Evolutionary conservation across 768 basidiomycete species (phyloP).

Genomic region (Termitomyces sp.): DNA sequence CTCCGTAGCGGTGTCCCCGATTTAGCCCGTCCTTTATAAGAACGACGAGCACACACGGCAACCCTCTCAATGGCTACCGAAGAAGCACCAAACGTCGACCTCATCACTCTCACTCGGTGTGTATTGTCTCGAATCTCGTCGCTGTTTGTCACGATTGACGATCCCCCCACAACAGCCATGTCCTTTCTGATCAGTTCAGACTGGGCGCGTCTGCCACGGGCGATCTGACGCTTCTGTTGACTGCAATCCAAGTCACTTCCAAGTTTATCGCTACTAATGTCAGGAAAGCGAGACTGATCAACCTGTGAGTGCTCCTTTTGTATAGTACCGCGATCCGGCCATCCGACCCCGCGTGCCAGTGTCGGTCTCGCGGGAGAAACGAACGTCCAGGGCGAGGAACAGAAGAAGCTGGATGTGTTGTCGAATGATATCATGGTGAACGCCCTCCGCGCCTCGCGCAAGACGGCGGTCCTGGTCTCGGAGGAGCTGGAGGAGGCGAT

Average conservation of each 20-base stretch:
- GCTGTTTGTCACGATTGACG: not conserved
- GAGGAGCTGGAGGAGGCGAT: constrained; percentile 94
- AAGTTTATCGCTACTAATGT: constrained; percentile 99
- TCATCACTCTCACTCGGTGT: constrained; percentile 91
- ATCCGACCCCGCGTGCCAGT: constrained; percentile 33
- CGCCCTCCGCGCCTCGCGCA: constrained; percentile 92
- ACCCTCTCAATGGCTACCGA: constrained; percentile 41
- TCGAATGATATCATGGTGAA: constrained; percentile 99
- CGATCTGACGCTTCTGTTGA: constrained; percentile 90
- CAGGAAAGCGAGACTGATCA: constrained; percentile 93
- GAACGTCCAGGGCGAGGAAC: constrained; percentile 97
- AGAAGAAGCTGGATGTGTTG: constrained; percentile 98
- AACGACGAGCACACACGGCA: not conserved
- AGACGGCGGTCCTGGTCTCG: constrained; percentile 93
- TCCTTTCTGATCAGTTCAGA: constrained; percentile 79
- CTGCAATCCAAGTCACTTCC: constrained; percentile 92
- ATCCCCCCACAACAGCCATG: constrained; percentile 57
- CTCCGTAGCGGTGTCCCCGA: constrained; percentile 17
- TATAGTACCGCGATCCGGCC: constrained; percentile 1
- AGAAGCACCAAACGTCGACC: constrained; percentile 74
- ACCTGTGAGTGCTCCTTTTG: constrained; percentile 59
- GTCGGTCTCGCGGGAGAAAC: constrained; percentile 95
- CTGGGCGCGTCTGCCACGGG: constrained; percentile 83
- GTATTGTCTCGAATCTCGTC: constrained; percentile 13
- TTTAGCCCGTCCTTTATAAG: constrained; percentile 12